Evolutionary conservation across 805 yeast genomes (phyloP).

Genomic region (Wickerhamiella australiensis): DNA sequence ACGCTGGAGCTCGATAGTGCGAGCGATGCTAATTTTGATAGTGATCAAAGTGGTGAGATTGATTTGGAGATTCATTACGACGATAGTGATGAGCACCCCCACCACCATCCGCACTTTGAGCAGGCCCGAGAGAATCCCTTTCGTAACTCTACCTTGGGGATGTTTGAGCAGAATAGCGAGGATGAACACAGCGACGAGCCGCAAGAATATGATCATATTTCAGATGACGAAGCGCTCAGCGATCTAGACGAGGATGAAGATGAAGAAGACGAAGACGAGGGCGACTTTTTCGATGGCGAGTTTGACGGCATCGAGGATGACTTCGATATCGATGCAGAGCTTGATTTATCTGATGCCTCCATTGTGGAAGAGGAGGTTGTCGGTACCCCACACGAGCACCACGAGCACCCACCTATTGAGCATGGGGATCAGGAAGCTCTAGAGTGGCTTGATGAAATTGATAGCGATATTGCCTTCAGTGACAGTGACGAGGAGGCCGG

Average conservation of each 20-base stretch:
- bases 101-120: not conserved
- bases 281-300: not conserved
- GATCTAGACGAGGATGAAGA: conserved; percentile 11
- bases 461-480: not conserved
- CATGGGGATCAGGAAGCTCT: too few species aligned
- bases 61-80: conserved; percentile 3
- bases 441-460: not conserved
- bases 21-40: not conserved
- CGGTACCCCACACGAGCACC: not conserved
- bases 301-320: conserved; percentile 4
- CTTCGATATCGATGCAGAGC: conserved; percentile 9
- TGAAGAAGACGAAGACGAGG: conserved; percentile 1
- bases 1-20: not conserved
- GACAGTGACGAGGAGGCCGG: not conserved
- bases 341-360: conserved; percentile 1
- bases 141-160: conserved; percentile 11
- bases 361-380: not conserved
- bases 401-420: not conserved
- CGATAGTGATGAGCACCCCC: not conserved
- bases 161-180: conserved; percentile 9
- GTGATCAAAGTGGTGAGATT: conserved; percentile 3
- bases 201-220: conserved; percentile 10
- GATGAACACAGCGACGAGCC: conserved; percentile 5
- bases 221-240: conserved; percentile 12
- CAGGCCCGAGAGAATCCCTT: not conserved